Evolutionary conservation across 352 stramenopile genomes (phyloP), one percentile per base, ranked within the genome.

Genomic region (Blastocystis sp.): DNA sequence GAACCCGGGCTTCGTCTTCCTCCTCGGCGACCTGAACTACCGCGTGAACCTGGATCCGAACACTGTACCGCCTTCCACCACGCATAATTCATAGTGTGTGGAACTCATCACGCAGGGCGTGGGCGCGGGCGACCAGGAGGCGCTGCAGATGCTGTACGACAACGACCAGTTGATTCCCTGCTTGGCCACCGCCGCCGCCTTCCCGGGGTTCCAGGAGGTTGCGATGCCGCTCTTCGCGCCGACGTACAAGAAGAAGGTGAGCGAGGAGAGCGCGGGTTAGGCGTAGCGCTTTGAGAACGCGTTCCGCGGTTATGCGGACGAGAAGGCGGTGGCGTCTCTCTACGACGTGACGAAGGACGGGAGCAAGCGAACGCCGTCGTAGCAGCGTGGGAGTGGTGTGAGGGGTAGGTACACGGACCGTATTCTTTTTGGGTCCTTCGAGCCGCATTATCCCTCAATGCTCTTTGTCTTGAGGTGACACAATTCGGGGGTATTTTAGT

Each of bases 191-290:
- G 79, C n/a, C 9, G 63, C 79, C 26, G 66, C 79, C 16, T 89
- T 89, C 79, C 79, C 79, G 10, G 79, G 79, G 35, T 89, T 89
- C 45, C 79, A 89, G 33, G 79, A 89, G 45, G 41, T 89, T 21
- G 70, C 79, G 13, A n/a, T 80, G 24, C 79, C 79, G 19, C 26
- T 6, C 2, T 89, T 89, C 33, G 79, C 63, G 16, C 79, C 79
- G 10, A 89, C 79, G 12, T 89, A 89, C 60, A 89, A 89, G 59
- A 79, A 62, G 59, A 89, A 80, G 79, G 35, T 69, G 29, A 16
- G 16, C 9, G 9, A 19, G 45, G 16, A 16, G 45, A 16, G 6
- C 6, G 45, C 16, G 45, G 45, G 45, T 55, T 6, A 55, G 45
- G 0, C 45, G 45, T 55, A 55, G 45, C 45, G 45, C 6, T 55